Percentiles rank a stretch among this genome's conserved stretches.
Conservation (phyloP, 306 rosid species). For the Cotoneaster glaucophyllus region DNA sequence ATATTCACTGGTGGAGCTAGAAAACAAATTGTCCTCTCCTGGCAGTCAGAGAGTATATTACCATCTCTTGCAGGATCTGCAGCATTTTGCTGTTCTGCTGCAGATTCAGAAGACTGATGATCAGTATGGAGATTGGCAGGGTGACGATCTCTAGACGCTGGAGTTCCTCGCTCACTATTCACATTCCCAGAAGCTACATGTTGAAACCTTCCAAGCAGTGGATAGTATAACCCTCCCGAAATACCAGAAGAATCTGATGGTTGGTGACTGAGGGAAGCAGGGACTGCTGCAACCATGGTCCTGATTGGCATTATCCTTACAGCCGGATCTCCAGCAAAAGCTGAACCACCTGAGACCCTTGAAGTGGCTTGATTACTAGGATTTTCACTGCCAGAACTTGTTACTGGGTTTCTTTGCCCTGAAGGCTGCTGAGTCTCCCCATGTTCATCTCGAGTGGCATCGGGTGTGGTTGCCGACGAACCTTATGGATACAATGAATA, state of each 20-base stretch:
- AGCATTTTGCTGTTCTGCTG: conserved; percentile 36
- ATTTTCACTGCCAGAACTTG: conserved; percentile 40
- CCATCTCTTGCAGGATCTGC: conserved; percentile 69
- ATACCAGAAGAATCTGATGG: conserved; percentile 70
- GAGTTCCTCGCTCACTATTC: conserved; percentile 51
- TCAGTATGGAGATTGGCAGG: conserved; percentile 23
- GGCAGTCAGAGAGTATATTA: conserved; percentile 27
- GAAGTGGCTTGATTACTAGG: conserved; percentile 46
- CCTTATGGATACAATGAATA: conserved; percentile 39
- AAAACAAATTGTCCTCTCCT: conserved; percentile 11
- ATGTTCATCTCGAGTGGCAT: conserved; percentile 52
- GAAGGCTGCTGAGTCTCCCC: conserved; percentile 43
- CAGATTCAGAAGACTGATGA: conserved; percentile 36
- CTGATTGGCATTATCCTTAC: conserved; percentile 82
- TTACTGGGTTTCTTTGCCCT: conserved; percentile 48
- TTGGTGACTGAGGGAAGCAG: conserved; percentile 52
- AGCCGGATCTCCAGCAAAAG: conserved; percentile 55
- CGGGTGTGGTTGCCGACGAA: conserved; percentile 46
- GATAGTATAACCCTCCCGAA: conserved; percentile 76
- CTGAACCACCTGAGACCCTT: conserved; percentile 44
- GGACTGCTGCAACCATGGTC: conserved; percentile 80
- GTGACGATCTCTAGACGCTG: conserved; percentile 47
- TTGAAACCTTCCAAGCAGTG: conserved; percentile 73
- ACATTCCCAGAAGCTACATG: conserved; percentile 54
- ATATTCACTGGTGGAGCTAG: background rate